Evolutionary conservation across 148 eudicot genomes (phyloP).

Genomic region (Beta vulgaris): DNA sequence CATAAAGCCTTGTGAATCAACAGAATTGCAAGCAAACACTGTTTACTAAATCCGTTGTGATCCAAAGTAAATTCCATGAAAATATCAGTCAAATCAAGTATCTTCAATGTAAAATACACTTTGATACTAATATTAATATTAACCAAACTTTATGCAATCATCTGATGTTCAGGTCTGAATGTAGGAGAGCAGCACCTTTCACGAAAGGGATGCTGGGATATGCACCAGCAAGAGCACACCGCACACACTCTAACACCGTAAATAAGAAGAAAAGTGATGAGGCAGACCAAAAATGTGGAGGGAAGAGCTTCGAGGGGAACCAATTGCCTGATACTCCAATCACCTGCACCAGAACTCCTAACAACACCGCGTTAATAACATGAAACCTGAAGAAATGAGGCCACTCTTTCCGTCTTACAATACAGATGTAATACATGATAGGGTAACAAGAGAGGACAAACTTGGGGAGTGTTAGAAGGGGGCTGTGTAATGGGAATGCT

Average conservation of each 20-base stretch:
- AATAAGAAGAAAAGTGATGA: slow-evolving; percentile 48
- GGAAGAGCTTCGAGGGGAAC: slow-evolving; percentile 58
- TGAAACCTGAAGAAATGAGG: slow-evolving; percentile 85
- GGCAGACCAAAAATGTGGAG: slow-evolving; percentile 69
- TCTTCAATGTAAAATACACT: neutral
- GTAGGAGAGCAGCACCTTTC: slow-evolving; percentile 72
- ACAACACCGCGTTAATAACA: slow-evolving; percentile 61
- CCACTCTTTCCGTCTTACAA: slow-evolving; percentile 72
- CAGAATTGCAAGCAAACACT: neutral
- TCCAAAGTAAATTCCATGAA: neutral
- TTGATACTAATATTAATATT: neutral
- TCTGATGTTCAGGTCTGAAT: slow-evolving; percentile 31
- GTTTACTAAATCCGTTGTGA: neutral
- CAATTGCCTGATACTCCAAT: slow-evolving; percentile 60
- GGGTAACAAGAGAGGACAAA: slow-evolving; percentile 58
- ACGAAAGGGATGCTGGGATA: slow-evolving; percentile 75
- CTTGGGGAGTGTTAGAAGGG: slow-evolving; percentile 51
- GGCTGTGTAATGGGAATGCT: slow-evolving; percentile 50
- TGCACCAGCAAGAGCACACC: slow-evolving; percentile 63
- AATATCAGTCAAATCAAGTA: neutral
- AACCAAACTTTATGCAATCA: slow-evolving; percentile 1
- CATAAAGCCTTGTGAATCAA: neutral
- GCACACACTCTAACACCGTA: slow-evolving; percentile 51
- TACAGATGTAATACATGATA: slow-evolving; percentile 49
- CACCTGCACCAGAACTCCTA: slow-evolving; percentile 60